Percentiles rank a stretch among this genome's conserved stretches.
Conservation (phyloP, 495 filamentous ascomycete genomes). For the Extremus antarcticus region DNA sequence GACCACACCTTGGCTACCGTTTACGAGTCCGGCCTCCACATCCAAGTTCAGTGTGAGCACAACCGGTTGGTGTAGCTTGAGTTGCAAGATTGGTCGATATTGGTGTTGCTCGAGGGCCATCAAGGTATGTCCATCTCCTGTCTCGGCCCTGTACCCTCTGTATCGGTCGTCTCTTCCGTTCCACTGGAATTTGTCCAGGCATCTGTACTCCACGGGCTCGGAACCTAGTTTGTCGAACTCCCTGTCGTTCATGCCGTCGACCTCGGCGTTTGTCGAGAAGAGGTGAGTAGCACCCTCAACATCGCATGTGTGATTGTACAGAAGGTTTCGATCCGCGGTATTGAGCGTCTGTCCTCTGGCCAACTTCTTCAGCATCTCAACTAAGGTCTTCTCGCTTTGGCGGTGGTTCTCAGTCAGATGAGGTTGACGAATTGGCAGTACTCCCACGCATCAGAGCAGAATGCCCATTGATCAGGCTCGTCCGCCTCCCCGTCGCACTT, state of each 20-base stretch:
- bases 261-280: constrained; percentile 20
- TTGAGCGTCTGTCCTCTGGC: constrained; percentile 34
- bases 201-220: constrained; percentile 10
- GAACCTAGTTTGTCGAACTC: constrained; percentile 22
- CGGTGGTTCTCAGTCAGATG: constrained; percentile 31
- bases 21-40: constrained; percentile 31
- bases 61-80: constrained; percentile 38
- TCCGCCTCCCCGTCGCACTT: constrained; percentile 24
- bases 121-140: constrained; percentile 15
- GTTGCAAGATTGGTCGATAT: constrained; percentile 20
- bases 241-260: constrained; percentile 21
- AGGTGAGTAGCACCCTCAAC: neutral
- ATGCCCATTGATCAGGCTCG: constrained; percentile 26
- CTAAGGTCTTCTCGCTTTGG: constrained; percentile 40
- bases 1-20: constrained; percentile 41
- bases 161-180: constrained; percentile 5
- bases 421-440: constrained; percentile 14
- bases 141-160: constrained; percentile 12
- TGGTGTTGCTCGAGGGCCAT: constrained; percentile 20
- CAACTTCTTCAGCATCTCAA: constrained; percentile 41
- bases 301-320: constrained; percentile 26
- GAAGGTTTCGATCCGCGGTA: constrained; percentile 30
- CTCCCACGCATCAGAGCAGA: constrained; percentile 27
- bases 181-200: constrained; percentile 20
- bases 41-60: constrained; percentile 38